phyloP scores from a whole-genome alignment of 2,329 filamentous ascomycete species.

The Cordyceps farinosa region DNA sequence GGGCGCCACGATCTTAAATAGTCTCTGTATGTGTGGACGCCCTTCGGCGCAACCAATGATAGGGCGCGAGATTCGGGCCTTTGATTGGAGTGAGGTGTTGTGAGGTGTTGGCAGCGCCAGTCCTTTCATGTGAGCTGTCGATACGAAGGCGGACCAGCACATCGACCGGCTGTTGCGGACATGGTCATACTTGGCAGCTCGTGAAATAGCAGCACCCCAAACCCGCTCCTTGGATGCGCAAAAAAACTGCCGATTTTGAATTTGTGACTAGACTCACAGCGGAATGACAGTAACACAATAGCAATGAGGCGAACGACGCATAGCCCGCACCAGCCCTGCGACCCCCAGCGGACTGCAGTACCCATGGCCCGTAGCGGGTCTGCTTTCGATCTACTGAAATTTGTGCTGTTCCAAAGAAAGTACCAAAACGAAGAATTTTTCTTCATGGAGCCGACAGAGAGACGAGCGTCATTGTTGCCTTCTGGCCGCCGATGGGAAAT shows the following conservation, averaged over 20 bases:
- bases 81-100: neutral
- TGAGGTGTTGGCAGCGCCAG: neutral
- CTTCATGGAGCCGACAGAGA: neutral
- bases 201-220: neutral
- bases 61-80: constrained; percentile 8
- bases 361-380: constrained; percentile 8
- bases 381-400: constrained; percentile 1
- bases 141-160: neutral
- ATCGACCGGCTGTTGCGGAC: neutral
- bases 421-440: neutral
- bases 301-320: neutral
- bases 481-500: neutral
- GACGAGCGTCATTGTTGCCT: neutral
- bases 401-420: neutral
- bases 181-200: too few relatives aligned
- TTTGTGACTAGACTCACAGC: neutral
- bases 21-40: neutral
- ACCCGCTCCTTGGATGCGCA: too few relatives aligned
- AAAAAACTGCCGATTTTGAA: neutral
- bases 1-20: constrained; percentile 14
- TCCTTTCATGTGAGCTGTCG: constrained; percentile 1
- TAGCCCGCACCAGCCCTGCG: neutral
- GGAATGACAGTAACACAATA: neutral
- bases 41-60: neutral
- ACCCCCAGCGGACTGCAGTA: neutral